Base-by-base conservation (phyloP, 768 basidiomycete species). In the Harrya chromipes region DNA sequence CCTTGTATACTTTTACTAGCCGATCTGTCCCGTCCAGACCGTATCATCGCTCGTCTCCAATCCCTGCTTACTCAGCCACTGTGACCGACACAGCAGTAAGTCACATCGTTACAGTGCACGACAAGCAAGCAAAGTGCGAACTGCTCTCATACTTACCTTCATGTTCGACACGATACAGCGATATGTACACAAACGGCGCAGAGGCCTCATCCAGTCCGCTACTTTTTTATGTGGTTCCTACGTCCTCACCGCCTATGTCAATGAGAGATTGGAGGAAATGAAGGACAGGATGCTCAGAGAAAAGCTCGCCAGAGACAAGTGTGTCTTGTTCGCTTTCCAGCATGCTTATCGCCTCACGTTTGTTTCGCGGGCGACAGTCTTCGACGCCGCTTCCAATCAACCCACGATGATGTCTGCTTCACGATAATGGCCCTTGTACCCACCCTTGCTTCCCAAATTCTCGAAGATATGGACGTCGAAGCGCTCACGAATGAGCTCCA, bases 381-480 rank as follows among this genome's bases (percentile, higher is more conserved):
- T 23, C 77, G 81, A 44, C 74, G 82, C 40, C 75, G 92, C 31
- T 94, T 91, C 65, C 73, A 77, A 29, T 82, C 87, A 54, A 90
- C 84, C 21, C 84, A 87, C 56, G 82, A 89, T 50, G 85, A 93
- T 60, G 75, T 81, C 20, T 81, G 85, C 7, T 94, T 82, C 61
- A 91, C 87, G 1, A 72, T 86, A 41, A 80, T 87, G 62, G 82
- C 85, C 0, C 74, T 86, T 35, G 66, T 90, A 16, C 83, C 85
- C 2, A 83, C 84, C 1, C 75, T 91, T 16, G 76, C 81, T 6
- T 70, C 77, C 13, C 81, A 84, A 52, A 74, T 92, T 12, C 67
- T 87, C n/a, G 71, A 74, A 20, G 80, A 79, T 26, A 85, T 92
- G 81, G 83, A 92, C 54, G 85, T 92, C 16, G 90, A 92, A 55